Conservation (phyloP, 306 rosid species). For the Ormosia emarginata region DNA sequence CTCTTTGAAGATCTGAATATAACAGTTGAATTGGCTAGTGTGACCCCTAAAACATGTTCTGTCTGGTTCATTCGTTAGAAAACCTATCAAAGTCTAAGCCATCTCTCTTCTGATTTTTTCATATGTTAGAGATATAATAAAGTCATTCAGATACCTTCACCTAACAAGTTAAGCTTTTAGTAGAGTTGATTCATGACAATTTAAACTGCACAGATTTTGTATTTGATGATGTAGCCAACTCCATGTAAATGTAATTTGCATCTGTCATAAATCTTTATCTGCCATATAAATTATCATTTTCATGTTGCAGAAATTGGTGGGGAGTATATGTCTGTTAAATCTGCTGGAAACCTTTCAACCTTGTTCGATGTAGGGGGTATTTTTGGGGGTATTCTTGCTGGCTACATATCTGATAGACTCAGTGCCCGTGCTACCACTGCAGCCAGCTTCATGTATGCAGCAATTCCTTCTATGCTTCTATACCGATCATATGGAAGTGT, state of each 20-base stretch:
- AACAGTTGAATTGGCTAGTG: neutral
- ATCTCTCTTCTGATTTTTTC: neutral
- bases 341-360: conserved; percentile 84
- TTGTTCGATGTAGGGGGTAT: conserved; percentile 84
- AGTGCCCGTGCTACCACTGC: conserved; percentile 77
- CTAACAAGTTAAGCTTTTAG: too few species aligned
- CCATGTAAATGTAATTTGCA: neutral
- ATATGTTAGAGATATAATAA: too few species aligned
- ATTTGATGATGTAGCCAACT: neutral
- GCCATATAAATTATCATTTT: conserved; percentile 4
- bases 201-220: neutral
- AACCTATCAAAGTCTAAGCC: neutral
- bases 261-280: neutral
- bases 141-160: too few species aligned
- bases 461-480: conserved; percentile 64
- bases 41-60: neutral
- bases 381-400: conserved; percentile 82
- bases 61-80: neutral
- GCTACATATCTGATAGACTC: conserved; percentile 76
- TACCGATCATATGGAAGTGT: conserved; percentile 56
- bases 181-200: neutral
- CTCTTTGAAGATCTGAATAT: neutral
- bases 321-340: conserved; percentile 60
- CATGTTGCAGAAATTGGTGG: conserved; percentile 72
- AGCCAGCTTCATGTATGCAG: conserved; percentile 72